Evolutionary conservation across 176 grass and related monocot genomes (phyloP).

Genomic region (Oryza meyeriana): DNA sequence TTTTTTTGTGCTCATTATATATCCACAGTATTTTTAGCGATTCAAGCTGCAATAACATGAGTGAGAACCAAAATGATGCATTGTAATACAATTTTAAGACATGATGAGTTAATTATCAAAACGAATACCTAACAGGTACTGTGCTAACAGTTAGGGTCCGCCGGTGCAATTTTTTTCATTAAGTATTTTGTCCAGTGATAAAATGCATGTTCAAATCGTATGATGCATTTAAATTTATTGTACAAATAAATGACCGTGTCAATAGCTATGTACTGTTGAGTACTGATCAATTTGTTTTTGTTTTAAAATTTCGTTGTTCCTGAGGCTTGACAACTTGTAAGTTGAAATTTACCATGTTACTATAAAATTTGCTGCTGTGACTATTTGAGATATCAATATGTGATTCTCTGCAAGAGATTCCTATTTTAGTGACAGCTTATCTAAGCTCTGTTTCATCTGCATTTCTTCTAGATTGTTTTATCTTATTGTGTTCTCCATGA

Average conservation of each 20-base stretch:
- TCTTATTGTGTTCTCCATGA: background rate
- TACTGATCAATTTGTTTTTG: background rate
- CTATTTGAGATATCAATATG: background rate
- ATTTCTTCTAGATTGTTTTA: background rate
- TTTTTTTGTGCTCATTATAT: no score
- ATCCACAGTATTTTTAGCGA: background rate
- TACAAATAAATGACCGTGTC: background rate
- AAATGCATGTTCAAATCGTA: background rate
- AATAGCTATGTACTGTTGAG: background rate
- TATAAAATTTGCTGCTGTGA: background rate
- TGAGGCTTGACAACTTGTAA: background rate
- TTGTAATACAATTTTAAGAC: background rate
- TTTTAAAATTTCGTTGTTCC: background rate
- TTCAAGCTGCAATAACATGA: background rate
- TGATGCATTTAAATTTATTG: background rate
- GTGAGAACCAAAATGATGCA: background rate
- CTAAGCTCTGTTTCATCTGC: background rate
- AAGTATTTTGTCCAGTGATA: background rate
- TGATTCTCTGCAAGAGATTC: background rate
- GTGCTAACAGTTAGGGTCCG: background rate
- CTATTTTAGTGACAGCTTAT: background rate
- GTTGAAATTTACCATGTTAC: background rate
- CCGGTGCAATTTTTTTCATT: background rate
- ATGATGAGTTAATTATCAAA: no score
- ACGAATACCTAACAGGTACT: background rate